Conservation (phyloP, 192 early-diverging fungal genomes). For the Backusella liffmaniae region DNA sequence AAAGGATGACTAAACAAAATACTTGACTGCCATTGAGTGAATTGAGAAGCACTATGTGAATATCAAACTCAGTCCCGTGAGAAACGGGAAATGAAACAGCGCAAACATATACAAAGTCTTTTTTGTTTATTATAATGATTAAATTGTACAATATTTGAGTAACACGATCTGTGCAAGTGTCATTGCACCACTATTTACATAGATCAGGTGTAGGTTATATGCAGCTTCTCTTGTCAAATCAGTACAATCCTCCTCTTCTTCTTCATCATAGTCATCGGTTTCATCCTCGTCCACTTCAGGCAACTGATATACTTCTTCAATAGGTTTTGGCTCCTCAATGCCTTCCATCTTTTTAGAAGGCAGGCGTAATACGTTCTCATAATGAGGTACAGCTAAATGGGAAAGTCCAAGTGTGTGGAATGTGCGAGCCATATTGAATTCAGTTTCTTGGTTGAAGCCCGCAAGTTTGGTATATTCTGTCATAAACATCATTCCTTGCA, state of each 20-base stretch:
- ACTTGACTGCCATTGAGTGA: background rate
- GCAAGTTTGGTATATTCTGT: slow-evolving; percentile 57
- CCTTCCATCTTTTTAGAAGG: slow-evolving; percentile 33
- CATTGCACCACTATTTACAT: slow-evolving; percentile 68
- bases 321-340: background rate
- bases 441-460: slow-evolving; percentile 54
- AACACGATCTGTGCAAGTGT: slow-evolving; percentile 72
- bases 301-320: slow-evolving; percentile 27
- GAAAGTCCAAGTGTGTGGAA: slow-evolving; percentile 87
- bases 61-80: background rate
- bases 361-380: slow-evolving; percentile 69
- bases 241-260: slow-evolving; percentile 54
- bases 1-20: background rate
- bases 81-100: background rate
- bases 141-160: slow-evolving; percentile 75
- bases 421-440: slow-evolving; percentile 86
- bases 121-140: background rate
- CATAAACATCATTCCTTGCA: slow-evolving; percentile 67
- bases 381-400: slow-evolving; percentile 85
- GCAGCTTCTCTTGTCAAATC: slow-evolving; percentile 80
- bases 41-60: background rate
- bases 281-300: slow-evolving; percentile 32
- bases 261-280: slow-evolving; percentile 44
- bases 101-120: background rate
- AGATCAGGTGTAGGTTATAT: slow-evolving; percentile 88